phyloP scores from a whole-genome alignment of 2,329 filamentous ascomycete genomes.

The Aureobasidium pullulans region DNA sequence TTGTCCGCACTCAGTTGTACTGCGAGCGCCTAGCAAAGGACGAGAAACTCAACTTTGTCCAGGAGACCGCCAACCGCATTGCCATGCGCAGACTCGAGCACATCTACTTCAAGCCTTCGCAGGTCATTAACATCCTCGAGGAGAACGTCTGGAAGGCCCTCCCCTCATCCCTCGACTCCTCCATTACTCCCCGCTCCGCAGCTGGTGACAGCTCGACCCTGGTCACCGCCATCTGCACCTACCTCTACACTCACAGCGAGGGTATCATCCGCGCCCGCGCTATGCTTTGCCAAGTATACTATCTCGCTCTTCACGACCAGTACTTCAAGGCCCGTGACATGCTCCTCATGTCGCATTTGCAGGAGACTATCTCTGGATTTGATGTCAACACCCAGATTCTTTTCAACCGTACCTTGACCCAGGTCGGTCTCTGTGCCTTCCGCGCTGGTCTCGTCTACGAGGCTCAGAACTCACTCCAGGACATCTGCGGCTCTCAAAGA shows the following conservation, averaged over 20 bases:
- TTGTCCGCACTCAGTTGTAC: slow-evolving; percentile 83
- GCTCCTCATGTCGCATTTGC: slow-evolving; percentile 99
- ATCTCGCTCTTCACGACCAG: slow-evolving; percentile 91
- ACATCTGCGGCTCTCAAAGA: slow-evolving; percentile 93
- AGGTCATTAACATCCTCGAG: slow-evolving; percentile 89
- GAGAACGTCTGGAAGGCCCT: slow-evolving; percentile 87
- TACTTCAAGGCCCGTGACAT: slow-evolving; percentile 98
- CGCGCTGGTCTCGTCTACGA: slow-evolving; percentile 94
- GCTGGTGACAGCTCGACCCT: slow-evolving; percentile 64
- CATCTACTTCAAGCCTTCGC: slow-evolving; percentile 96
- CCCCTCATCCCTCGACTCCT: slow-evolving; percentile 62
- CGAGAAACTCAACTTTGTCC: slow-evolving; percentile 61
- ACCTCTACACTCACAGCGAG: slow-evolving; percentile 89
- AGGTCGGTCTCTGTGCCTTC: slow-evolving; percentile 97
- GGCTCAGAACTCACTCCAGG: slow-evolving; percentile 92
- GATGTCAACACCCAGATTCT: slow-evolving; percentile 96
- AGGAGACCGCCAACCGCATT: slow-evolving; percentile 86
- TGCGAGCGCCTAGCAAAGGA: slow-evolving; percentile 73
- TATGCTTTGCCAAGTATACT: slow-evolving; percentile 98
- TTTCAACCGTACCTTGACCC: slow-evolving; percentile 95
- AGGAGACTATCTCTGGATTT: slow-evolving; percentile 94
- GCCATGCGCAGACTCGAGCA: slow-evolving; percentile 93
- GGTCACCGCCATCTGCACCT: slow-evolving; percentile 83
- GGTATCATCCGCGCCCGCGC: slow-evolving; percentile 92
- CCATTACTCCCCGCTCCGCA: slow-evolving; percentile 67